These are phyloP conservation scores for Xylariales sp. DNA, from an alignment of 2,329 filamentous ascomycete species.

Conservation along the genomic window DNA sequence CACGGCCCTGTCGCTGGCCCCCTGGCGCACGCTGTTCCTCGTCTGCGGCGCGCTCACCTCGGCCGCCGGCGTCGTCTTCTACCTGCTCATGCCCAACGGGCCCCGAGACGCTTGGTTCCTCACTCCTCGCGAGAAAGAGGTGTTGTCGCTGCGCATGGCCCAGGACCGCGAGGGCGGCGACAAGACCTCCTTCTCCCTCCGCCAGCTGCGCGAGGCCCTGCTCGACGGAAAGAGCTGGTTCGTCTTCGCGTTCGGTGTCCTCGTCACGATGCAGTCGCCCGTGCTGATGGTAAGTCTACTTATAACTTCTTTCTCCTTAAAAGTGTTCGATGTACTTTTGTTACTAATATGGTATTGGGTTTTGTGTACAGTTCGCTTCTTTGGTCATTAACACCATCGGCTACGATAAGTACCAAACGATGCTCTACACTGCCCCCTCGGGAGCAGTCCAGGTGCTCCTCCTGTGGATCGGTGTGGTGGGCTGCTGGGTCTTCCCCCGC, in stretches of 20 bases:
- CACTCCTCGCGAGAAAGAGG: slow-evolving; percentile 33
- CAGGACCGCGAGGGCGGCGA: slow-evolving; percentile 27
- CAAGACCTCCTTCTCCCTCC: slow-evolving; percentile 35
- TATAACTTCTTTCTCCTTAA: neutral
- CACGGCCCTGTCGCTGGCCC: slow-evolving; percentile 27
- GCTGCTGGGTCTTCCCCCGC: slow-evolving; percentile 31
- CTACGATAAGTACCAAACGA: slow-evolving; percentile 37
- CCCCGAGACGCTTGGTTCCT: slow-evolving; percentile 47
- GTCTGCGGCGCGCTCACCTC: slow-evolving; percentile 44
- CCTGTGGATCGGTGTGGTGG: slow-evolving; percentile 39
- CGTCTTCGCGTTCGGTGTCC: slow-evolving; percentile 39
- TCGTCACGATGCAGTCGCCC: slow-evolving; percentile 41
- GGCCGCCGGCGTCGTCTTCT: slow-evolving; percentile 38
- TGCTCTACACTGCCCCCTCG: slow-evolving; percentile 42
- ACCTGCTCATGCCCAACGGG: slow-evolving; percentile 39
- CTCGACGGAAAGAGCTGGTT: slow-evolving; percentile 39
- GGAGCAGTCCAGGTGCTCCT: slow-evolving; percentile 41
- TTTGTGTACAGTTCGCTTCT: slow-evolving; percentile 45
- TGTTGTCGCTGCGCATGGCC: slow-evolving; percentile 29
- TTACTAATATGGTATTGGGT: no score
- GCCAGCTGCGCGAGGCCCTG: slow-evolving; percentile 39
- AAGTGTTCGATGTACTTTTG: slow-evolving; percentile 6
- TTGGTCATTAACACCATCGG: slow-evolving; percentile 43
- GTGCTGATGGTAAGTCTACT: slow-evolving; percentile 30
- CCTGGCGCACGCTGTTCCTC: slow-evolving; percentile 45